Conservation (phyloP, 805 yeast genomes). For the Lipomyces kockii region DNA sequence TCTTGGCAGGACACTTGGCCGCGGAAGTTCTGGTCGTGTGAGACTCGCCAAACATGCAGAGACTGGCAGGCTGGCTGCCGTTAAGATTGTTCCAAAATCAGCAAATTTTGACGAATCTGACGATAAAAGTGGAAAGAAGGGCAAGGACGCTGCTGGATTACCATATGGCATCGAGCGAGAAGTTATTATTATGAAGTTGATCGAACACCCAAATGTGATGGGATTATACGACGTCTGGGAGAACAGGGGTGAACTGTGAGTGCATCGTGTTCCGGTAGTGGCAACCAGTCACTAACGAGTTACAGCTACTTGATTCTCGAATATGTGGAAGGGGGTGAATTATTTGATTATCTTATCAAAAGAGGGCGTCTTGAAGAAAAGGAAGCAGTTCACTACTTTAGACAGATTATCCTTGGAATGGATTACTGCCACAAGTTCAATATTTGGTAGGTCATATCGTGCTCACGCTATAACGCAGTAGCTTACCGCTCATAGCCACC, state of each 20-base stretch:
- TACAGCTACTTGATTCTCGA: slow-evolving; percentile 76
- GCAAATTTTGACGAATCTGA: slow-evolving; percentile 51
- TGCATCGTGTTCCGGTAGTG: slow-evolving; percentile 2
- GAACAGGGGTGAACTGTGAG: slow-evolving; percentile 76
- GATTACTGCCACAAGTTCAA: slow-evolving; percentile 83
- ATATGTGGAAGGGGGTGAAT: slow-evolving; percentile 96
- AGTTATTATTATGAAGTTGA: slow-evolving; percentile 93
- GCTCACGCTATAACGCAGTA: neutral
- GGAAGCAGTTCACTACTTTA: slow-evolving; percentile 88
- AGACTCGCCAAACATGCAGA: slow-evolving; percentile 84
- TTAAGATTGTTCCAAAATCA: slow-evolving; percentile 91
- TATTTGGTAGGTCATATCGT: slow-evolving; percentile 55
- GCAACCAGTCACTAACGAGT: neutral
- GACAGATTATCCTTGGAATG: slow-evolving; percentile 82
- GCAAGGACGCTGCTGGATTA: slow-evolving; percentile 60
- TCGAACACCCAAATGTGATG: slow-evolving; percentile 92
- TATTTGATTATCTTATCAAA: slow-evolving; percentile 88
- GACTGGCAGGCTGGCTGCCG: slow-evolving; percentile 91
- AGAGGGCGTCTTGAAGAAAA: slow-evolving; percentile 84
- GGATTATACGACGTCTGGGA: slow-evolving; percentile 98
- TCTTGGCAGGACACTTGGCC: slow-evolving; percentile 88
- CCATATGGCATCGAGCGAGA: slow-evolving; percentile 98
- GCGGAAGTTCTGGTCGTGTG: slow-evolving; percentile 97
- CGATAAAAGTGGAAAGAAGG: slow-evolving; percentile 27
- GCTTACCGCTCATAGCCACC: slow-evolving; percentile 51